These are phyloP conservation scores for Beta lomatogona DNA, from an alignment of 179 eudicot genomes.

Conservation along the genomic window DNA sequence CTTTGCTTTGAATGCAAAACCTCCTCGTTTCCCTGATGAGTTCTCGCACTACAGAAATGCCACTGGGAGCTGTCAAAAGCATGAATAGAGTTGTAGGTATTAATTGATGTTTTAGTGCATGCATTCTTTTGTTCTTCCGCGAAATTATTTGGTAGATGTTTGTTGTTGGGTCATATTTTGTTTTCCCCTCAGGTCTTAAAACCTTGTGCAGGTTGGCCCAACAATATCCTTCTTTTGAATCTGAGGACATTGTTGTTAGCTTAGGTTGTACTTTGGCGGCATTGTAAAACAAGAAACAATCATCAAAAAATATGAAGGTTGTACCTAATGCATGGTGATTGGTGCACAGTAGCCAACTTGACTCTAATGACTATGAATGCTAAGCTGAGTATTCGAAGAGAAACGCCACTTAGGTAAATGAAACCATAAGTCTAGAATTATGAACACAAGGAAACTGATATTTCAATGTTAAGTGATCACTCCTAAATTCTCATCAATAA, in stretches of 20 bases:
- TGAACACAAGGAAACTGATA: too few relatives aligned
- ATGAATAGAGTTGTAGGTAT: background rate
- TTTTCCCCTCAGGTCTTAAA: background rate
- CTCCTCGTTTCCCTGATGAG: conserved; percentile 33
- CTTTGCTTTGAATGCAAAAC: background rate
- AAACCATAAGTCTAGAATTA: too few relatives aligned
- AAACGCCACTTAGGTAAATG: too few relatives aligned
- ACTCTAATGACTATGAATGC: too few relatives aligned
- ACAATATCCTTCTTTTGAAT: background rate
- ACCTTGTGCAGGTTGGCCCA: conserved; percentile 25
- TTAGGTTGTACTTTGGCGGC: background rate
- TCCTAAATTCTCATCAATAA: too few relatives aligned
- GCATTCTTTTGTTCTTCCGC: conserved; percentile 14
- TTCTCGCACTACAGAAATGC: background rate
- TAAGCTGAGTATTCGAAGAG: too few relatives aligned
- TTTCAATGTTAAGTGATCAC: too few relatives aligned
- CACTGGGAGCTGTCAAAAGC: background rate
- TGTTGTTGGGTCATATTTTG: conserved; percentile 24
- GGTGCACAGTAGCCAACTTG: too few relatives aligned
- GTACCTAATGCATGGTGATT: too few relatives aligned
- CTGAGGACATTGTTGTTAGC: background rate
- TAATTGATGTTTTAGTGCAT: background rate
- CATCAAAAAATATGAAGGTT: too few relatives aligned
- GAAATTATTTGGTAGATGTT: conserved; percentile 6
- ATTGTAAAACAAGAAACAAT: too few relatives aligned